Percentiles rank a stretch among this genome's conserved stretches.
These are phyloP conservation scores for Elsinoe ampelina DNA, from an alignment of 2,329 filamentous ascomycete genomes.

Conservation along the genomic window DNA sequence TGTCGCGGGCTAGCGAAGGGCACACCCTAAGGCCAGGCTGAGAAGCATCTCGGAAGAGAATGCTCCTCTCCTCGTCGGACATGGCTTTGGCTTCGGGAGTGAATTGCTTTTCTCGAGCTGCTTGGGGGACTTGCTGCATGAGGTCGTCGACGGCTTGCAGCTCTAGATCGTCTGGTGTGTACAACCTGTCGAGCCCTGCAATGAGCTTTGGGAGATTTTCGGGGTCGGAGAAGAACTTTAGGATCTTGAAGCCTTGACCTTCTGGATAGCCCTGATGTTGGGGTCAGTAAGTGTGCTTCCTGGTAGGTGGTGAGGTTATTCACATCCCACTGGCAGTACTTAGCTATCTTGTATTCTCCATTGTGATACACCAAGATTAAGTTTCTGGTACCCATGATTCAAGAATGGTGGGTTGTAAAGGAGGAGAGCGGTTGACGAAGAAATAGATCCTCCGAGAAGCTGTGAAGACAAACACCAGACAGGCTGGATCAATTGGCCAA, in stretches of 20 bases:
- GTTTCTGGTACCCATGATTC: slow-evolving; percentile 18
- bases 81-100: neutral
- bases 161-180: slow-evolving; percentile 14
- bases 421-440: no score
- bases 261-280: slow-evolving; percentile 17
- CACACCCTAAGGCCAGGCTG: neutral
- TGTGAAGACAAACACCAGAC: no score
- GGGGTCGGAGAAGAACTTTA: slow-evolving; percentile 19
- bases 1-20: slow-evolving; percentile 12
- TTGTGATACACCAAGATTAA: slow-evolving; percentile 20
- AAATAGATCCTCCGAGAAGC: no score
- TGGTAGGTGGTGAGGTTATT: neutral
- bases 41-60: neutral
- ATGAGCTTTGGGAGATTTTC: slow-evolving; percentile 22
- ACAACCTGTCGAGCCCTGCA: slow-evolving; percentile 18
- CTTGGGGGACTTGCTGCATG: neutral
- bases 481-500: no score
- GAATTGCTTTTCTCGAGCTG: neutral
- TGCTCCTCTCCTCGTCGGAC: neutral
- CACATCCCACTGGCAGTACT: slow-evolving; percentile 25
- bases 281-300: neutral
- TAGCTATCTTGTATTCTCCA: slow-evolving; percentile 19
- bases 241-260: slow-evolving; percentile 21
- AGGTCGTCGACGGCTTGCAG: slow-evolving; percentile 11
- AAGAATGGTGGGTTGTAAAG: neutral